Percentiles rank a stretch among this genome's conserved stretches.
Conservation (phyloP, 2,329 filamentous ascomycete genomes). For the Harringtonia aguacate region DNA sequence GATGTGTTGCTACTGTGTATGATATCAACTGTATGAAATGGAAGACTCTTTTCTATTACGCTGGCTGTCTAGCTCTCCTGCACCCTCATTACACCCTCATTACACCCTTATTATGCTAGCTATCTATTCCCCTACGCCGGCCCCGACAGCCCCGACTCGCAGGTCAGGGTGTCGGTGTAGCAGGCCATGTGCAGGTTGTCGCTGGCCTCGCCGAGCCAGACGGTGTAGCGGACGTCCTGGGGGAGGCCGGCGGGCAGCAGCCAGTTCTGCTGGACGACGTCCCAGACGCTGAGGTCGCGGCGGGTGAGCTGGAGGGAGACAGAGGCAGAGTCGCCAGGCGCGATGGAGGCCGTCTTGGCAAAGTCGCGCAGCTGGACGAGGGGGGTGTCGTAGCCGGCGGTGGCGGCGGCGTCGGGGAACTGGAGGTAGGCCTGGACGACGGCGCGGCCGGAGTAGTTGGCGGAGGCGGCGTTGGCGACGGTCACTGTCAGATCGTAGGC, state of each 20-base stretch:
- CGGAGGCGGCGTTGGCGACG: slow-evolving; percentile 36
- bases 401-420: slow-evolving; percentile 14
- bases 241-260: slow-evolving; percentile 26
- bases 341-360: slow-evolving; percentile 20
- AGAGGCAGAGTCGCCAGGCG: slow-evolving; percentile 17
- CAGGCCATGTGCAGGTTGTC: slow-evolving; percentile 28
- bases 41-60: too few relatives aligned
- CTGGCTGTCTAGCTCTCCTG: too few relatives aligned
- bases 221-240: slow-evolving; percentile 24
- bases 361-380: slow-evolving; percentile 25
- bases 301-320: slow-evolving; percentile 25
- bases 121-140: slow-evolving; percentile 16
- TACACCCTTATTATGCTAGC: too few relatives aligned
- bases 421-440: slow-evolving; percentile 24
- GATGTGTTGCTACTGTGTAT: too few relatives aligned
- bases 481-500: slow-evolving; percentile 32
- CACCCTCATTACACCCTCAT: too few relatives aligned
- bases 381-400: slow-evolving; percentile 19
- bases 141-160: slow-evolving; percentile 20
- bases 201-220: slow-evolving; percentile 35
- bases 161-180: slow-evolving; percentile 25
- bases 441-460: slow-evolving; percentile 15
- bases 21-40: too few relatives aligned
- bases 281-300: slow-evolving; percentile 38
- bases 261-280: slow-evolving; percentile 36